Base-by-base conservation (phyloP, 2,329 filamentous ascomycete species). In the Fusarium compactum region DNA sequence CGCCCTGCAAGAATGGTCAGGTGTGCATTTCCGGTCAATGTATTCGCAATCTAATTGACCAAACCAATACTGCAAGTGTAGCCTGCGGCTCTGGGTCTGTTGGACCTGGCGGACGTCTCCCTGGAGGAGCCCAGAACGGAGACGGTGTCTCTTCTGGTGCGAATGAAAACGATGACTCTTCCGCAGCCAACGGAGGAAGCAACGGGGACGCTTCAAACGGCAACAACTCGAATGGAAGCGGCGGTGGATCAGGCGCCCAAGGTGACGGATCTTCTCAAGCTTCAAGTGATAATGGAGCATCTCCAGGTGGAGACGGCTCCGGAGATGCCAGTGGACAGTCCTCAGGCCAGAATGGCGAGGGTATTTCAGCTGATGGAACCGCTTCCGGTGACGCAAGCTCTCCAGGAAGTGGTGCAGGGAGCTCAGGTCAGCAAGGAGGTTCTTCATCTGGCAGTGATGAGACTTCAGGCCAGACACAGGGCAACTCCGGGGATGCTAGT, bases 1-100 rank as follows among this genome's bases (percentile, higher is more conserved):
- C 45, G 14, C 8, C 60, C 6, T 71, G 68, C 18, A 52, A 52
- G 11, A 65, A 20, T 8, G 53, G 54, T 5, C 44, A 62, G 24
- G 53, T 71, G 8, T 71, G 68, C 9, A 25, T 71, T 4, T 71
- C 68, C 2, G 68, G 53, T 2, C 48, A 57, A 20, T 71, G 68
- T 3, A 29, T 69, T 20, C 8, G 60, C 16, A 69, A 71, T 9
- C 18, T 71, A 5, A 22, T 52, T 2, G 48, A 71, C 1, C 25
- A 27, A 11, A 62, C 44, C 20, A 47, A 62, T 38, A 45, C 29
- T 11, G 32, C 32, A 8, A 25, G 27, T 8, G 44, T 58, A 20
- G 56, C 52, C 2, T 71, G 69, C 2, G 64, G 68, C 22, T 34
- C 48, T 30, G 61, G 65, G n/a, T 18, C 53, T 25, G 60, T 60